Evolutionary conservation across 2,329 filamentous ascomycete genomes (phyloP).

Genomic region (Aciculosporium take): DNA sequence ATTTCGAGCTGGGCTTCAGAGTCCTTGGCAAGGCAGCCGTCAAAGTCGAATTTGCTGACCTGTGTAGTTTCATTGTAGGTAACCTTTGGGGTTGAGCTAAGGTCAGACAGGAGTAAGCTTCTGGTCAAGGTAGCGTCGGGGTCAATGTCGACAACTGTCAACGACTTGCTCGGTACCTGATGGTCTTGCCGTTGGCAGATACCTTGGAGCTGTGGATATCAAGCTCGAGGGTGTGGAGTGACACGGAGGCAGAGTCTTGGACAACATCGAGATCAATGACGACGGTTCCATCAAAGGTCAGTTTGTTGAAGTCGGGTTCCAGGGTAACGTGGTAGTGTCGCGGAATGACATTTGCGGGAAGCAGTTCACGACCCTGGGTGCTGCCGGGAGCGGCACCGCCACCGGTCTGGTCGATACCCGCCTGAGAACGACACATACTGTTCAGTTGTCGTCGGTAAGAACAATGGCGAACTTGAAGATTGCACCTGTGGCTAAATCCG

Average conservation of each 20-base stretch:
- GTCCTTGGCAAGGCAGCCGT: conserved; percentile 56
- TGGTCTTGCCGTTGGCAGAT: conserved; percentile 31
- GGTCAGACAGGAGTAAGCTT: neutral
- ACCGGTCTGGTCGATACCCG: conserved; percentile 20
- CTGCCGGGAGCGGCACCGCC: conserved; percentile 13
- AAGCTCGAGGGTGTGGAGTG: conserved; percentile 77
- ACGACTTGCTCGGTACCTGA: conserved; percentile 22
- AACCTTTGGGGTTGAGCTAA: conserved; percentile 27
- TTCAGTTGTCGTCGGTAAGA: conserved; percentile 50
- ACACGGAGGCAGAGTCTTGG: conserved; percentile 72
- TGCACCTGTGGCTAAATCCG: conserved; percentile 2
- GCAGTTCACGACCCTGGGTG: conserved; percentile 50
- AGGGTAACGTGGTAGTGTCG: conserved; percentile 81
- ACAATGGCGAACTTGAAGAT: conserved; percentile 39
- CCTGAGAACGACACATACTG: conserved; percentile 49
- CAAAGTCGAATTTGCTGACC: conserved; percentile 67
- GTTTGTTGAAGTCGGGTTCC: conserved; percentile 79
- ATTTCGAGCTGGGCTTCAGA: conserved; percentile 52
- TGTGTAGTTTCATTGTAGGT: conserved; percentile 68
- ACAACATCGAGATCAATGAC: conserved; percentile 75
- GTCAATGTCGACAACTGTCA: neutral
- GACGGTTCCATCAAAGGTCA: conserved; percentile 70
- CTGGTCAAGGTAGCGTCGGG: too few relatives aligned
- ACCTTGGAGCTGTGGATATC: conserved; percentile 54
- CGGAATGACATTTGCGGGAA: conserved; percentile 87